phyloP scores from a whole-genome alignment of 2,329 filamentous ascomycete genomes.

The Cladosporium oxysporum region DNA sequence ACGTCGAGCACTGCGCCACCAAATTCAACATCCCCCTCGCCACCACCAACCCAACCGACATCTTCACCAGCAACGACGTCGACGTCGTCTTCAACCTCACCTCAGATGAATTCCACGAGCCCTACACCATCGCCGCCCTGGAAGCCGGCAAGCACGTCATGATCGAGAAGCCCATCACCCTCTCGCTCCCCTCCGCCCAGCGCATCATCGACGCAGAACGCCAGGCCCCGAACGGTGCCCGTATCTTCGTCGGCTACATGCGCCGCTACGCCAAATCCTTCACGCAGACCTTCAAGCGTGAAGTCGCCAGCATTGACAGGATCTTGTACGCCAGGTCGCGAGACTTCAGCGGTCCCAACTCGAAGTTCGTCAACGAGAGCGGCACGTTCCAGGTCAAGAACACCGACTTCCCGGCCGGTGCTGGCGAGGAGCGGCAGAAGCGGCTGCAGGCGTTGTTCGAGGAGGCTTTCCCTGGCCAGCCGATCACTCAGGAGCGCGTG shows the following conservation, averaged over 20 bases:
- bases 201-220: slow-evolving; percentile 54
- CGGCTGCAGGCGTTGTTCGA: slow-evolving; percentile 34
- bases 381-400: slow-evolving; percentile 51
- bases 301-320: slow-evolving; percentile 53
- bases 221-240: slow-evolving; percentile 41
- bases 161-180: slow-evolving; percentile 60
- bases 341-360: slow-evolving; percentile 59
- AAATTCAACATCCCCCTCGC: slow-evolving; percentile 39
- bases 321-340: slow-evolving; percentile 58
- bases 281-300: slow-evolving; percentile 52
- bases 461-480: slow-evolving; percentile 39
- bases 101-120: slow-evolving; percentile 57
- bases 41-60: slow-evolving; percentile 44
- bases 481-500: slow-evolving; percentile 34
- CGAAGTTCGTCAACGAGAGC: slow-evolving; percentile 50
- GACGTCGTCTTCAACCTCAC: slow-evolving; percentile 58
- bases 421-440: slow-evolving; percentile 27
- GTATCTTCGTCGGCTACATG: slow-evolving; percentile 63
- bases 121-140: slow-evolving; percentile 55
- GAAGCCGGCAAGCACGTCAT: slow-evolving; percentile 58
- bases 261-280: slow-evolving; percentile 62
- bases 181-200: slow-evolving; percentile 51
- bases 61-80: slow-evolving; percentile 47
- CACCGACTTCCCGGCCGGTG: slow-evolving; percentile 42
- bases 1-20: slow-evolving; percentile 40